phyloP scores from a whole-genome alignment of 2,329 filamentous ascomycete genomes.

The Monosporascus sp. region DNA sequence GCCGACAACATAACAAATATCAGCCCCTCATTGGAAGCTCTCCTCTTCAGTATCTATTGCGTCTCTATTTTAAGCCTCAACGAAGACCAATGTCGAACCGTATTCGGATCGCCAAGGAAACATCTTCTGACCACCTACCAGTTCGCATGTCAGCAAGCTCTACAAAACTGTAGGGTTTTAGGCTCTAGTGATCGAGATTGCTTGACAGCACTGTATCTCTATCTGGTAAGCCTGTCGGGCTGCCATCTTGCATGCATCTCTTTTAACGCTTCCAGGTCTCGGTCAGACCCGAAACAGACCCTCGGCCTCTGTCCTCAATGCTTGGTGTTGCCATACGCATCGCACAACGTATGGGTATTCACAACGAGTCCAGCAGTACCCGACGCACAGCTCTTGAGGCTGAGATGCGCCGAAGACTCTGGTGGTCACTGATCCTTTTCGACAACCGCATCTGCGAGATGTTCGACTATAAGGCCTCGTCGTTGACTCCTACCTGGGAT shows the following conservation, averaged over 20 bases:
- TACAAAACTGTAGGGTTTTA: conserved; percentile 46
- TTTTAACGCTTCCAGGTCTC: conserved; percentile 37
- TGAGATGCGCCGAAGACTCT: conserved; percentile 56
- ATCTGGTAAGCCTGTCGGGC: conserved; percentile 38
- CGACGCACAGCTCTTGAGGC: conserved; percentile 37
- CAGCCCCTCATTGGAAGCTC: conserved; percentile 40
- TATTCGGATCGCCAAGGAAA: conserved; percentile 35
- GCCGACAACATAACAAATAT: conserved; percentile 35
- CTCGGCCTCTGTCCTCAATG: conserved; percentile 46
- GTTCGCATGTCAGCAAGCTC: conserved; percentile 46
- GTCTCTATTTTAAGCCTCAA: conserved; percentile 37
- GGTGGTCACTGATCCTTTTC: conserved; percentile 56
- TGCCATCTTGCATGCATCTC: neutral
- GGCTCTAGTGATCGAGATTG: conserved; percentile 45
- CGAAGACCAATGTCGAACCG: conserved; percentile 34
- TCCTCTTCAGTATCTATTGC: conserved; percentile 52
- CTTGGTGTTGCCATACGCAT: conserved; percentile 51
- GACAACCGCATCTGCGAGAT: conserved; percentile 53
- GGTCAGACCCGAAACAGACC: conserved; percentile 35
- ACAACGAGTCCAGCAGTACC: conserved; percentile 34
- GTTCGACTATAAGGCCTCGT: conserved; percentile 28
- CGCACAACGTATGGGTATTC: conserved; percentile 51
- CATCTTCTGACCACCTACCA: conserved; percentile 39
- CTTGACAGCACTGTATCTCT: conserved; percentile 52
- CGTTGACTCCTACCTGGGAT: conserved; percentile 33